Evolutionary conservation across 2,329 filamentous ascomycete genomes (phyloP), one percentile per base, ranked within the genome.

Genomic region (Ophiostoma ulmi): DNA sequence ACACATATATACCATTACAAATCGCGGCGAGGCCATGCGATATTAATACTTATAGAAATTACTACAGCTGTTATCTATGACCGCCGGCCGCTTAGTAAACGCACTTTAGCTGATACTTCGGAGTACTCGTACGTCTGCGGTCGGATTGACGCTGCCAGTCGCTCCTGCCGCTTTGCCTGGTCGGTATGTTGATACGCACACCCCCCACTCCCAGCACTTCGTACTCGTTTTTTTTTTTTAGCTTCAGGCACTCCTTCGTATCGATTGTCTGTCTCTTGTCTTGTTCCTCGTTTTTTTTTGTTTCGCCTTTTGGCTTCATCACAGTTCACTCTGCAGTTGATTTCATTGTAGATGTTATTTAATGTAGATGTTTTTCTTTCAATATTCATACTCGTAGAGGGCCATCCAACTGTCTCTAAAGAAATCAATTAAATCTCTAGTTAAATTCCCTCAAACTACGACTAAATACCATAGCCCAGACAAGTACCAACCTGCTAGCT

Each of bases 221-320:
- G 61, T 65, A 65, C 63, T 65, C 63, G 63, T 39, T 65, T 36
- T 38, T 39, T 65, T 39, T 65, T 36, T 38, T 39, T 65, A 65
- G 63, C 63, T 36, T 4, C 63, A 39, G 63, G 63, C 63, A 64
- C 61, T 39, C 10, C 17, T 39, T 65, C 63, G 63, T 65, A 39
- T 65, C 35, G 36, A 39, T 39, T 8, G 22, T 35, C 58, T 63
- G 26, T n/a, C 17, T 39, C 31, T 65, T 13, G 31, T 64, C 31
- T 36, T 67, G 20, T 36, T 22, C 2, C 26, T 63, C 61, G 35
- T 22, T 41, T 35, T 61, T 39, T 6, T 26, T 44, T 48, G 48
- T 67, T 31, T 52, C 55, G 3, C 26, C 26, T 26, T n/a, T 38
- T 31, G 26, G 35, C 52, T 38, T 64, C 61, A 48, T 70, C 31